Percentiles rank a stretch among this genome's conserved stretches.
phyloP scores from a whole-genome alignment of 2,329 filamentous ascomycete genomes.

The Diaporthe aspalathi region DNA sequence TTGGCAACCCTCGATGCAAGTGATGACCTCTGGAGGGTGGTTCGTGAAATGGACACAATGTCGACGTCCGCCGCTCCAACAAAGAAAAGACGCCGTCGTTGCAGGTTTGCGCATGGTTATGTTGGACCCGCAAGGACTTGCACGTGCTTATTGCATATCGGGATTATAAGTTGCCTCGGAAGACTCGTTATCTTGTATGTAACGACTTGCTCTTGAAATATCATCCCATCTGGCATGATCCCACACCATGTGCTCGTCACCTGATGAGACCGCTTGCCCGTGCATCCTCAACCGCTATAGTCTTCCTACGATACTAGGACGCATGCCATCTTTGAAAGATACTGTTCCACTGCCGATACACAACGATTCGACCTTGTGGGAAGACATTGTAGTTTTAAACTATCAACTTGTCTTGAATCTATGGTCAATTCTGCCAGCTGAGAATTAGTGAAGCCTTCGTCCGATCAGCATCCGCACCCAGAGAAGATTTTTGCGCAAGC shows the following conservation, averaged over 20 bases:
- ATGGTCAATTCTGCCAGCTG: not conserved
- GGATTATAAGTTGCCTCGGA: no score
- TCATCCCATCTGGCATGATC: no score
- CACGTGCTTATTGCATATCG: no score
- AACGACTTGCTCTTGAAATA: not conserved
- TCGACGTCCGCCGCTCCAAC: not conserved
- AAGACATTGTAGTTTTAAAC: not conserved
- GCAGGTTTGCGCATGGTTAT: not conserved
- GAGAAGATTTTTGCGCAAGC: not conserved
- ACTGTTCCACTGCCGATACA: not conserved
- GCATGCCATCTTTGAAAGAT: not conserved
- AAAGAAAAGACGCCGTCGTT: not conserved
- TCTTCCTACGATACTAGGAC: not conserved
- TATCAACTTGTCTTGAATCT: not conserved
- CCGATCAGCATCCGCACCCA: not conserved
- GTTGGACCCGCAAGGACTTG: not conserved
- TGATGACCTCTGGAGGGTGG: not conserved
- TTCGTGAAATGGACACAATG: not conserved
- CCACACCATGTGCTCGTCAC: not conserved
- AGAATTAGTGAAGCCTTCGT: not conserved
- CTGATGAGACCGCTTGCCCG: not conserved
- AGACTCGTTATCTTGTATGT: not conserved
- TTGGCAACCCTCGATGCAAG: not conserved
- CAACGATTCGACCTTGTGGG: not conserved
- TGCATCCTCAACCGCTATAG: not conserved